phyloP scores from a whole-genome alignment of 257 asterid species.

The Fraxinus pennsylvanica region DNA sequence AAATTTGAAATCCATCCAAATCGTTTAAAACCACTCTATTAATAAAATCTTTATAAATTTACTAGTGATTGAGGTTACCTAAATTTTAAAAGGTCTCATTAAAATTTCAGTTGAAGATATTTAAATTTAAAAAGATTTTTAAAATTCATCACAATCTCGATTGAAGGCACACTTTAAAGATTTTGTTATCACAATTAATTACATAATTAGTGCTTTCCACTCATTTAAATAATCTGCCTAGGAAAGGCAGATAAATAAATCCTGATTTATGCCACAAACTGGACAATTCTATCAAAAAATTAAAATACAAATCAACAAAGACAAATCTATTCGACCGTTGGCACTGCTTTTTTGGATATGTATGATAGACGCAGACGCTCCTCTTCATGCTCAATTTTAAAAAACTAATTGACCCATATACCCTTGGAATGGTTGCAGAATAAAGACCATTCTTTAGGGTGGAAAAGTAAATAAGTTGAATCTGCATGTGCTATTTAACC shows the following conservation, averaged over 20 bases:
- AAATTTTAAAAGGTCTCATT: no score
- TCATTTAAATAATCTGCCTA: conserved; percentile 10
- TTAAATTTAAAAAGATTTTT: no score
- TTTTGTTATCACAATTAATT: no score
- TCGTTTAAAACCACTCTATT: no score
- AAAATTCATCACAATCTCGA: no score
- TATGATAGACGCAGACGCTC: conserved; percentile 33
- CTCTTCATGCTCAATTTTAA: conserved; percentile 1
- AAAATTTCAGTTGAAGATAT: no score
- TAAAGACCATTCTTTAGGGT: background rate
- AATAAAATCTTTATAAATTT: no score
- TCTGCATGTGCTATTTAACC: background rate
- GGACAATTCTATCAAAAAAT: background rate
- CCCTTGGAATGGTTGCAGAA: background rate
- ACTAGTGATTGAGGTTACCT: no score
- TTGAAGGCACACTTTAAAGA: background rate
- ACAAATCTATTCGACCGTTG: conserved; percentile 40
- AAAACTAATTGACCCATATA: conserved; percentile 6
- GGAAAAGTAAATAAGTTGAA: conserved; percentile 29
- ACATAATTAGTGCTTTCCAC: background rate
- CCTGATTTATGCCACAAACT: background rate
- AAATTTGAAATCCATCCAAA: no score
- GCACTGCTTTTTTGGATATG: conserved; percentile 10
- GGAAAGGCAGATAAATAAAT: no score
- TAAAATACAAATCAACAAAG: background rate